Evolutionary conservation across 805 yeast genomes (phyloP).

Genomic region (Barnettozyma salicaria): DNA sequence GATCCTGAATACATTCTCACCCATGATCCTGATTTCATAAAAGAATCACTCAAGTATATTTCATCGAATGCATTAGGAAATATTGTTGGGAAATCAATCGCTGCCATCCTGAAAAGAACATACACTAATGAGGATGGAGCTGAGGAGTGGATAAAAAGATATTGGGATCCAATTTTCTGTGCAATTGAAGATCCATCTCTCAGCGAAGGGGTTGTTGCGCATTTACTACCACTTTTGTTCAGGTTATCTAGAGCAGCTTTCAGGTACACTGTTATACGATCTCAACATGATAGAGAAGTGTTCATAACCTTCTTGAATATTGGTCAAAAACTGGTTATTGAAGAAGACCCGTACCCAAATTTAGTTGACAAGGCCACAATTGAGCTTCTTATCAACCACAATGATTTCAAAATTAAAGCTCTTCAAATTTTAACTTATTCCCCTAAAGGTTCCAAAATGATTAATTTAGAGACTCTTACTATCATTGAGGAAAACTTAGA

Average conservation of each 20-base stretch:
- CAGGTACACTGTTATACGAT: slow-evolving; percentile 31
- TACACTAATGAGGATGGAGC: slow-evolving; percentile 27
- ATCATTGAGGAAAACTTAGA: slow-evolving; percentile 40
- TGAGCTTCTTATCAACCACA: slow-evolving; percentile 39
- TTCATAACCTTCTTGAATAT: slow-evolving; percentile 52
- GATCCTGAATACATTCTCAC: slow-evolving; percentile 37
- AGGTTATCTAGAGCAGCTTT: slow-evolving; percentile 42
- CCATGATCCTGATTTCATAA: slow-evolving; percentile 41
- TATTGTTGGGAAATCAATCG: slow-evolving; percentile 54
- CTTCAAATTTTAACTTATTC: slow-evolving; percentile 58
- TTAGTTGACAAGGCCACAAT: slow-evolving; percentile 31
- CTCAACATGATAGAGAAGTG: slow-evolving; percentile 31
- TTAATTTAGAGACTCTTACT: slow-evolving; percentile 40
- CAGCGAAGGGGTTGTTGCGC: slow-evolving; percentile 44
- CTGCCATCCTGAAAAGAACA: slow-evolving; percentile 33
- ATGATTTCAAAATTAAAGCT: slow-evolving; percentile 43
- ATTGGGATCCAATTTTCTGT: slow-evolving; percentile 21
- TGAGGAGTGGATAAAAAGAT: slow-evolving; percentile 17
- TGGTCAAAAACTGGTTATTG: slow-evolving; percentile 55
- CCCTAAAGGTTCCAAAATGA: slow-evolving; percentile 52
- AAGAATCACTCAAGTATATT: slow-evolving; percentile 43
- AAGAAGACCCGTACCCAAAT: slow-evolving; percentile 43
- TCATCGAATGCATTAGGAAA: slow-evolving; percentile 58
- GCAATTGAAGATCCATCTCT: slow-evolving; percentile 13
- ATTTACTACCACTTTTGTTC: slow-evolving; percentile 61